Evolutionary conservation across 495 filamentous ascomycete species (phyloP).

Genomic region (Clohesyomyces aquaticus): DNA sequence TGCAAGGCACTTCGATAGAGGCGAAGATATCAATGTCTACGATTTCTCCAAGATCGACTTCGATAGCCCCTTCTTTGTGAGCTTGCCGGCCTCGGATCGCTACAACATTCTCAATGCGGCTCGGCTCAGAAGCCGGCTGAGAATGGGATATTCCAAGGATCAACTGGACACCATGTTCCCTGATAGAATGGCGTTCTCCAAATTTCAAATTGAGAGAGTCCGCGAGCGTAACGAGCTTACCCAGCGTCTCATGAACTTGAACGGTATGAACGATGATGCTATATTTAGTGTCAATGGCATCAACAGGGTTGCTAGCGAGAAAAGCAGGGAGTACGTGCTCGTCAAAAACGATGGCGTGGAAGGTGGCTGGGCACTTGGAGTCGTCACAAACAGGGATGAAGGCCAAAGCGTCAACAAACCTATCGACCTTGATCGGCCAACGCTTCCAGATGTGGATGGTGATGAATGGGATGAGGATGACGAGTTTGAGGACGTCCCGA

Average conservation of each 20-base stretch:
- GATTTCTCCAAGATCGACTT: slow-evolving; percentile 99
- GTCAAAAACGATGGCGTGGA: slow-evolving; percentile 94
- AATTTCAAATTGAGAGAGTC: slow-evolving; percentile 94
- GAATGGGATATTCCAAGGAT: slow-evolving; percentile 96
- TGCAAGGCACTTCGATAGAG: slow-evolving; percentile 84
- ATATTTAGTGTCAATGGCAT: slow-evolving; percentile 63
- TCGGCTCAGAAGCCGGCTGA: slow-evolving; percentile 76
- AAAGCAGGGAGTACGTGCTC: slow-evolving; percentile 88
- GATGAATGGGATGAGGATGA: slow-evolving; percentile 67
- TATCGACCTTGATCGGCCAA: slow-evolving; percentile 82
- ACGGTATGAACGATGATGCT: slow-evolving; percentile 79
- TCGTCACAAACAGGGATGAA: slow-evolving; percentile 77
- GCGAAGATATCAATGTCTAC: slow-evolving; percentile 96
- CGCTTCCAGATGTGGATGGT: slow-evolving; percentile 56
- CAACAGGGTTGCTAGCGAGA: slow-evolving; percentile 82
- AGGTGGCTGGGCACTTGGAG: slow-evolving; percentile 95
- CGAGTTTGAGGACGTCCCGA: slow-evolving; percentile 92
- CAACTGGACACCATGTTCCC: slow-evolving; percentile 96
- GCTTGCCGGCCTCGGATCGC: slow-evolving; percentile 83
- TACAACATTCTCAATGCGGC: slow-evolving; percentile 98
- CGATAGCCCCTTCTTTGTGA: slow-evolving; percentile 88
- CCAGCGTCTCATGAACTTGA: slow-evolving; percentile 90
- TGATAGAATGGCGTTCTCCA: slow-evolving; percentile 95
- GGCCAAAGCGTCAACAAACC: slow-evolving; percentile 72
- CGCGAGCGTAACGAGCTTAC: slow-evolving; percentile 92